Evolutionary conservation across 2,329 filamentous ascomycete genomes (phyloP).

Genomic region (Thermomyces lanuginosus): DNA sequence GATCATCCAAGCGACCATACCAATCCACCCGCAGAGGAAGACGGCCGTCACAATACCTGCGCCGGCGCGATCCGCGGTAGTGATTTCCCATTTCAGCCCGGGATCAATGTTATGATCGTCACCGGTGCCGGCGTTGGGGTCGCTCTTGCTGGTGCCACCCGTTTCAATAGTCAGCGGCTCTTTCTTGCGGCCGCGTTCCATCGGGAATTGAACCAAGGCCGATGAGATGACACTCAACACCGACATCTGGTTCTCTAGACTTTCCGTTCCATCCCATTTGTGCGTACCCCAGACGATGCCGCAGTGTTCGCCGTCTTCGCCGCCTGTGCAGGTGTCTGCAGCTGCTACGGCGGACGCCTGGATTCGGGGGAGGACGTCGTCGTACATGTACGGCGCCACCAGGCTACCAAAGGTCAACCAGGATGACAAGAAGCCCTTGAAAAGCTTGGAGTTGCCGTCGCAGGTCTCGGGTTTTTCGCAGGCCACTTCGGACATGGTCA

Average conservation of each 20-base stretch:
- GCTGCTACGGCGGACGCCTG: constrained; percentile 38
- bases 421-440: constrained; percentile 49
- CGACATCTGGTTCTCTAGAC: constrained; percentile 27
- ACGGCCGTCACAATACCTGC: constrained; percentile 28
- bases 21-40: constrained; percentile 18
- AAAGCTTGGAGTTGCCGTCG: constrained; percentile 47
- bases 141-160: constrained; percentile 19
- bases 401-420: constrained; percentile 45
- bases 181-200: too few species aligned
- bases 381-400: constrained; percentile 40
- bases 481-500: constrained; percentile 41
- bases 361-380: constrained; percentile 36
- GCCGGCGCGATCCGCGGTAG: constrained; percentile 24
- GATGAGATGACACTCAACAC: constrained; percentile 20
- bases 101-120: constrained; percentile 6
- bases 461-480: constrained; percentile 42
- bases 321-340: constrained; percentile 37
- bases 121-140: constrained; percentile 14
- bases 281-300: constrained; percentile 25
- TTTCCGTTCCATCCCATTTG: constrained; percentile 21
- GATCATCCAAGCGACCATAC: constrained; percentile 22
- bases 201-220: constrained; percentile 18
- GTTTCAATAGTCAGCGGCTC: constrained; percentile 15
- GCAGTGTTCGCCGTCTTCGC: constrained; percentile 24
- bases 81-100: constrained; percentile 9